Conservation (phyloP, 495 filamentous ascomycete genomes). For the Aspergillus sclerotiicarbonarius region DNA sequence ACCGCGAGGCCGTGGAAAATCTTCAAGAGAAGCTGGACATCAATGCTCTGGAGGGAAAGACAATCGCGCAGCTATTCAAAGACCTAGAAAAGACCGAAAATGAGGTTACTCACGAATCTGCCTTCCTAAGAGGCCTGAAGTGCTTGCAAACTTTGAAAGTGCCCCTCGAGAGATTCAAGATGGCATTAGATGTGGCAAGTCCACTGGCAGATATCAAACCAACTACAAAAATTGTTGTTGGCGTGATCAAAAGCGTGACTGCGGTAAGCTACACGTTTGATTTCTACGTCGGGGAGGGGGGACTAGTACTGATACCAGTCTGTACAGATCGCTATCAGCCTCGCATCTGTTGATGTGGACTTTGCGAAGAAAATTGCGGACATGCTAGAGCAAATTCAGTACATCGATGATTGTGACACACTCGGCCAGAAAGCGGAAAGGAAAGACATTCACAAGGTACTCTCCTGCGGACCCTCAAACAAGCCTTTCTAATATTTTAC, state of each 20-base stretch:
- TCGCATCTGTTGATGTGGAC: too few species aligned
- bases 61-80: conserved; percentile 7
- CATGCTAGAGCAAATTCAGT: conserved; percentile 22
- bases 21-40: conserved; percentile 12
- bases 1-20: conserved; percentile 3
- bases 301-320: too few species aligned
- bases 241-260: too few species aligned
- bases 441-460: conserved; percentile 20
- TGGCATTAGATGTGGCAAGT: conserved; percentile 20
- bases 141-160: conserved; percentile 12
- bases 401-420: conserved; percentile 26
- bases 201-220: background rate
- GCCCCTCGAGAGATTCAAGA: conserved; percentile 19
- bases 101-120: conserved; percentile 16
- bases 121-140: conserved; percentile 15
- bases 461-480: background rate
- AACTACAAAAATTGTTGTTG: too few species aligned
- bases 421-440: conserved; percentile 24
- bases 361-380: background rate
- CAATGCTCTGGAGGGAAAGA: conserved; percentile 11
- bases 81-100: conserved; percentile 15
- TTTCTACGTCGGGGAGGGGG: too few species aligned
- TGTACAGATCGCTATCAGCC: too few species aligned
- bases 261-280: too few species aligned
- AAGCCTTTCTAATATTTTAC: background rate